Conservation (phyloP, 148 eudicot species). For the Pouteria glomerata region DNA sequence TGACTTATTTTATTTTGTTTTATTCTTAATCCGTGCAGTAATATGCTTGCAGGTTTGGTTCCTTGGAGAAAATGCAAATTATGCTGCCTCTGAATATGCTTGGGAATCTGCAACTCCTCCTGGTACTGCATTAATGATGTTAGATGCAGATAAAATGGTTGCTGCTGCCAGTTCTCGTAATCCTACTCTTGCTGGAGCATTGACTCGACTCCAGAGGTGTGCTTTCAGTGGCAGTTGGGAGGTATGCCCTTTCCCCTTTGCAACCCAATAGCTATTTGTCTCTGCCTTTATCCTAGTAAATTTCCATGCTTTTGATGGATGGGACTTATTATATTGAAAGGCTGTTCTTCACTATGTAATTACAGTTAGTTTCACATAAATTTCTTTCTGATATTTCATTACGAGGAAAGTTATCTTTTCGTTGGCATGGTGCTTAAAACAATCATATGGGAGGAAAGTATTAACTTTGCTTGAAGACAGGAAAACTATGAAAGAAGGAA, state of each 20-base stretch:
- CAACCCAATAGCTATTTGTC: neutral
- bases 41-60: slow-evolving; percentile 80
- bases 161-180: slow-evolving; percentile 99
- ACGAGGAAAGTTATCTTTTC: neutral
- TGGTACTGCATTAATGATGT: slow-evolving; percentile 98
- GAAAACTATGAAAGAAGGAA: too few relatives aligned
- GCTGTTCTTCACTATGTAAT: neutral
- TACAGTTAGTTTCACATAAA: too few relatives aligned
- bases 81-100: slow-evolving; percentile 99
- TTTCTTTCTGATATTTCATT: neutral
- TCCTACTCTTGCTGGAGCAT: slow-evolving; percentile 86
- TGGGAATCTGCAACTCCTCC: slow-evolving; percentile 99
- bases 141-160: slow-evolving; percentile 98
- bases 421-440: neutral
- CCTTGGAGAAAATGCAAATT: slow-evolving; percentile 99
- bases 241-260: slow-evolving; percentile 37
- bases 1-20: neutral
- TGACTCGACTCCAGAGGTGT: slow-evolving; percentile 95
- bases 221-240: slow-evolving; percentile 99
- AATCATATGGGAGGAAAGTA: too few relatives aligned
- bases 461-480: too few relatives aligned
- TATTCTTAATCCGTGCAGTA: slow-evolving; percentile 8
- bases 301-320: neutral
- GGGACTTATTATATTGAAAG: neutral
- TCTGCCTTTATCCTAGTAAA: neutral